Percentiles rank a stretch among this genome's conserved stretches.
phyloP scores from a whole-genome alignment of 768 basidiomycete species.

The Trametes cinnabarina region DNA sequence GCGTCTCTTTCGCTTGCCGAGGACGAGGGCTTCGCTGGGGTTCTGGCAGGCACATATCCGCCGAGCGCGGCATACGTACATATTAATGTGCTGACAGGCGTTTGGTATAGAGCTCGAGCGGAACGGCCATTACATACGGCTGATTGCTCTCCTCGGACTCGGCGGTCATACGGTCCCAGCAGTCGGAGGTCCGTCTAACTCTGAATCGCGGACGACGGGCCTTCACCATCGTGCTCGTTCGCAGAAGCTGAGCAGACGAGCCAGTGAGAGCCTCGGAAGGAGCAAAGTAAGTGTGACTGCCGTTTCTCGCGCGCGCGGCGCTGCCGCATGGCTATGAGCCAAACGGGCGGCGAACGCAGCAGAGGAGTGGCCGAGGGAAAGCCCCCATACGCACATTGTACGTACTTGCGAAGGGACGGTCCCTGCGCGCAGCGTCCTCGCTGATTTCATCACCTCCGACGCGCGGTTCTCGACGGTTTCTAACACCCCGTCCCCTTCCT shows the following conservation, averaged over 20 bases:
- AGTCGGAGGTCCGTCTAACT: too few species aligned
- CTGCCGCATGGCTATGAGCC: slow-evolving; percentile 5
- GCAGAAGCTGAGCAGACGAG: not conserved
- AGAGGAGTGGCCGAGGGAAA: not conserved
- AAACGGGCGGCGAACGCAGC: not conserved
- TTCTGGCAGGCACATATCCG: too few species aligned
- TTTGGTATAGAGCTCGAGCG: too few species aligned
- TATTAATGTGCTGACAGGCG: too few species aligned
- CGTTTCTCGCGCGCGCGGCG: not conserved
- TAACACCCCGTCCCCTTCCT: not conserved
- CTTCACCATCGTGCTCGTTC: too few species aligned
- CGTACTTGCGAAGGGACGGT: slow-evolving; percentile 3
- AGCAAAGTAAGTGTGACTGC: not conserved
- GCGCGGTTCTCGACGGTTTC: slow-evolving; percentile 2
- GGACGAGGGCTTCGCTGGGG: too few species aligned
- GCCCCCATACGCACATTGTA: slow-evolving; percentile 8
- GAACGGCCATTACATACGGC: too few species aligned
- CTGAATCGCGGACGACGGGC: too few species aligned
- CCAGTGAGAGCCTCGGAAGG: not conserved
- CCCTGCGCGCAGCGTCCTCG: slow-evolving; percentile 2
- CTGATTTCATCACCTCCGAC: slow-evolving; percentile 5
- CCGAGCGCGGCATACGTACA: too few species aligned
- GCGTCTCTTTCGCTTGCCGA: too few species aligned
- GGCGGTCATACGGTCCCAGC: too few species aligned
- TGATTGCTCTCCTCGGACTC: too few species aligned